Percentiles rank a stretch among this genome's conserved stretches.
phyloP scores from a whole-genome alignment of 352 stramenopile species.

The Phytophthora pistaciae region DNA sequence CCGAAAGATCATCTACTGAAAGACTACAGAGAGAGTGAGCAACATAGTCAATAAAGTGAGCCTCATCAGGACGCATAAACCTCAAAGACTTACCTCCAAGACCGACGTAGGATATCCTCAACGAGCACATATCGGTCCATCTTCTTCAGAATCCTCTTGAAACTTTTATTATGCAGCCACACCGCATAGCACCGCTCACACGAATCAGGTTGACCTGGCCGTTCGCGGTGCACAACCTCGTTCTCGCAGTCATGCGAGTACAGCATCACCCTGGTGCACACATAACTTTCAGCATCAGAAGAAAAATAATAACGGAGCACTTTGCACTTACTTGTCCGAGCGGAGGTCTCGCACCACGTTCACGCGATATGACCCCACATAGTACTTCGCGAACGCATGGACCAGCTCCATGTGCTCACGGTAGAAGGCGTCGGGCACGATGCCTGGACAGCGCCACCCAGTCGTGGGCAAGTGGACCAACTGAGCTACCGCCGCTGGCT shows the following conservation, averaged over 20 bases:
- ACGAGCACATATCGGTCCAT: conserved; percentile 72
- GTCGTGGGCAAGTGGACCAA: conserved; percentile 57
- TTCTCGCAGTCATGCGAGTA: conserved; percentile 82
- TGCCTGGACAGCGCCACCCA: conserved; percentile 67
- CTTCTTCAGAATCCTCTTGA: conserved; percentile 75
- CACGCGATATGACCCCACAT: conserved; percentile 66
- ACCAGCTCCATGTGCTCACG: conserved; percentile 56
- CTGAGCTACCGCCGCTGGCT: neutral
- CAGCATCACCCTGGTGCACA: conserved; percentile 58
- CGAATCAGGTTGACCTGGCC: conserved; percentile 51
- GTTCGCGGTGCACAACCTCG: conserved; percentile 54
- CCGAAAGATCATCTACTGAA: conserved; percentile 48
- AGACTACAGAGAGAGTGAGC: conserved; percentile 31
- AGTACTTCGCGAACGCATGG: conserved; percentile 75
- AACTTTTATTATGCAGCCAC: conserved; percentile 74
- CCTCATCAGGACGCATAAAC: neutral
- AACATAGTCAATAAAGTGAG: neutral
- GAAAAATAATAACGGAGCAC: neutral
- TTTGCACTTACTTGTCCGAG: conserved; percentile 61
- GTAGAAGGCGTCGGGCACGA: conserved; percentile 68
- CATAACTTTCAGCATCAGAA: neutral
- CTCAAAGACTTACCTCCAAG: conserved; percentile 52
- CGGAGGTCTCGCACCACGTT: conserved; percentile 74
- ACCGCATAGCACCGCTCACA: conserved; percentile 65
- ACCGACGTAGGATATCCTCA: conserved; percentile 64